Conservation (phyloP, 345 rosid species). For the Citrus sp. region DNA sequence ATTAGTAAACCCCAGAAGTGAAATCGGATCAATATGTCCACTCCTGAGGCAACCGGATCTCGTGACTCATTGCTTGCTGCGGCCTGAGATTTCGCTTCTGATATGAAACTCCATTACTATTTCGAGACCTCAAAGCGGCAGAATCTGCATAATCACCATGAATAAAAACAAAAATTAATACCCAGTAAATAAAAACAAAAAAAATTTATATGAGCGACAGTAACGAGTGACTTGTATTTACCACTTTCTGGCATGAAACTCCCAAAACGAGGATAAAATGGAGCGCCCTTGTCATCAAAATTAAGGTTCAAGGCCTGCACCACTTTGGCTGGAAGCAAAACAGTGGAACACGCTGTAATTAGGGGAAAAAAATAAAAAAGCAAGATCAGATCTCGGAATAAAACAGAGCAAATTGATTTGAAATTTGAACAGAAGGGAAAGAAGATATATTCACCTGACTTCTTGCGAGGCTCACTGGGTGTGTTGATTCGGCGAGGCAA, state of each 20-base stretch:
- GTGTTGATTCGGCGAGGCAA: slow-evolving; percentile 57
- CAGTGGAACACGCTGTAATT: slow-evolving; percentile 41
- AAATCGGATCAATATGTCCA: slow-evolving; percentile 55
- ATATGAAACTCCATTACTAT: slow-evolving; percentile 4
- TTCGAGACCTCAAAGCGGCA: slow-evolving; percentile 17
- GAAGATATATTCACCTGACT: slow-evolving; percentile 36
- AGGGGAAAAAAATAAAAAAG: not conserved
- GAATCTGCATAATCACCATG: not conserved
- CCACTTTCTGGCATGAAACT: slow-evolving; percentile 13
- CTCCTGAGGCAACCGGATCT: slow-evolving; percentile 58
- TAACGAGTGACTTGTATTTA: not conserved
- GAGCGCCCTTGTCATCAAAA: slow-evolving; percentile 30
- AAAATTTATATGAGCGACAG: not conserved
- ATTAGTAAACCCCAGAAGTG: not conserved
- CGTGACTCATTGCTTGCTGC: slow-evolving; percentile 28
- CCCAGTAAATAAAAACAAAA: not conserved
- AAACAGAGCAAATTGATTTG: not conserved
- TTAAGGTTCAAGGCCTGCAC: slow-evolving; percentile 71
- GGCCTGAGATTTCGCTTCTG: slow-evolving; percentile 29
- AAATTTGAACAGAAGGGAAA: too few species aligned
- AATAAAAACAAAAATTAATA: not conserved
- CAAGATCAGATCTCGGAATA: not conserved
- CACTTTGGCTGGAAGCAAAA: slow-evolving; percentile 78
- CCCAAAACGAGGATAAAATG: slow-evolving; percentile 28
- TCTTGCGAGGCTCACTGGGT: slow-evolving; percentile 42